phyloP scores from a whole-genome alignment of 768 basidiomycete species.

The Macrolepiota fuliginosa region DNA sequence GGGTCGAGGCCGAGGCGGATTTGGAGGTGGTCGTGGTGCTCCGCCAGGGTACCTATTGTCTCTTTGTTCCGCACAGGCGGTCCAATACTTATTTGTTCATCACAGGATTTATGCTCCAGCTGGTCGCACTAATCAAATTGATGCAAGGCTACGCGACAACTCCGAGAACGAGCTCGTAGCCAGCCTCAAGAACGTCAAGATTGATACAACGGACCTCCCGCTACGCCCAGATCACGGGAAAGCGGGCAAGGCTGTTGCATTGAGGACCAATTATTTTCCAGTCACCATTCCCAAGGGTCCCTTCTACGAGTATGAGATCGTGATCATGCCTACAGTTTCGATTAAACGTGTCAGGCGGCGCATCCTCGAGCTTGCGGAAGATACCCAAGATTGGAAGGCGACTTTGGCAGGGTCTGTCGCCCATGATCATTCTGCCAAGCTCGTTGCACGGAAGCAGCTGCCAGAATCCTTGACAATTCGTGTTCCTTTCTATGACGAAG shows the following conservation, averaged over 20 bases:
- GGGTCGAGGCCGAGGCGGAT: conserved; percentile 18
- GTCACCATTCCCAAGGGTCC: conserved; percentile 47
- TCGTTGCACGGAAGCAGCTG: conserved; percentile 46
- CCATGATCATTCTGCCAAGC: conserved; percentile 52
- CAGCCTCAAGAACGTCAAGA: conserved; percentile 28
- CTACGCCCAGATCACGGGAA: conserved; percentile 59
- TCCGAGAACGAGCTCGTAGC: conserved; percentile 41
- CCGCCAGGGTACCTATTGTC: conserved; percentile 31
- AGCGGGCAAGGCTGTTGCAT: conserved; percentile 40
- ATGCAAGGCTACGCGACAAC: conserved; percentile 38
- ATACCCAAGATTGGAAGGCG: conserved; percentile 42
- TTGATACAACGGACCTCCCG: conserved; percentile 44
- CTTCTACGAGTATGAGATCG: conserved; percentile 61
- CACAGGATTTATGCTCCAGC: conserved; percentile 32
- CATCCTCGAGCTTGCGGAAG: conserved; percentile 63
- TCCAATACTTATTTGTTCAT: conserved; percentile 5
- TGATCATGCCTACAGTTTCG: conserved; percentile 48
- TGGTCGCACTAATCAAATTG: conserved; percentile 35
- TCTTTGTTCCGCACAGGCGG: not conserved
- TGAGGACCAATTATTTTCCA: conserved; percentile 71
- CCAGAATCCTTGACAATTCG: conserved; percentile 42
- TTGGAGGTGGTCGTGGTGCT: conserved; percentile 25
- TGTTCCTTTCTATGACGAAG: conserved; percentile 48
- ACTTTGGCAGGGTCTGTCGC: conserved; percentile 48
- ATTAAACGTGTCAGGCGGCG: conserved; percentile 54